A percentile compares a stretch with the other conserved stretches of the same genome.
Evolutionary conservation across 345 rosid genomes (phyloP).

Genomic region (Eucalyptus paniculata): DNA sequence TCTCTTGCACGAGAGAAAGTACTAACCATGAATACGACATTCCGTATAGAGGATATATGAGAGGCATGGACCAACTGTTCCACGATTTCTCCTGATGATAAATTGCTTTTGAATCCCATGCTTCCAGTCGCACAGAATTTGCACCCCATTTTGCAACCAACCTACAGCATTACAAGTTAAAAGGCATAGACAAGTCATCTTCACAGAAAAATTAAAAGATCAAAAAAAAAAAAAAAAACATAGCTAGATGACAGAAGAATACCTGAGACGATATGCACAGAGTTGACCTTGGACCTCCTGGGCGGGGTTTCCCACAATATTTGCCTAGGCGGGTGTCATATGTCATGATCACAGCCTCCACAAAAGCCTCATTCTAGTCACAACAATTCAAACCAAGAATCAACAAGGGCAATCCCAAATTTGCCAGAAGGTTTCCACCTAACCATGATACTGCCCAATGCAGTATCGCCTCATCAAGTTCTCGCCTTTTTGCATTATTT

Average conservation of each 20-base stretch:
- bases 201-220: not conserved
- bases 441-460: not conserved
- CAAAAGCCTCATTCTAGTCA: conserved; percentile 61
- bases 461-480: not conserved
- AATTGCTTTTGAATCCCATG: conserved; percentile 87
- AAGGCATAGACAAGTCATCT: not conserved
- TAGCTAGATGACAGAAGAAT: not conserved
- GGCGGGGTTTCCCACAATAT: conserved; percentile 78
- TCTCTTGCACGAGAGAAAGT: not conserved
- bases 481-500: not conserved
- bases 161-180: conserved; percentile 19
- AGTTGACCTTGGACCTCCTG: conserved; percentile 76
- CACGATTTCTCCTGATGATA: conserved; percentile 84
- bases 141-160: conserved; percentile 99
- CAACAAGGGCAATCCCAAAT: not conserved
- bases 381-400: not conserved
- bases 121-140: conserved; percentile 97
- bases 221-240: not conserved
- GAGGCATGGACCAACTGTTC: conserved; percentile 96
- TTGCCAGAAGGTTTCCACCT: not conserved
- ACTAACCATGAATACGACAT: conserved; percentile 87
- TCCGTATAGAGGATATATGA: conserved; percentile 56
- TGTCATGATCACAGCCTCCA: conserved; percentile 94
- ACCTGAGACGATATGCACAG: conserved; percentile 96
- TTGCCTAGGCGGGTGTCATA: conserved; percentile 82